Base-by-base conservation (phyloP, 345 rosid genomes). In the Aegle marmelos region DNA sequence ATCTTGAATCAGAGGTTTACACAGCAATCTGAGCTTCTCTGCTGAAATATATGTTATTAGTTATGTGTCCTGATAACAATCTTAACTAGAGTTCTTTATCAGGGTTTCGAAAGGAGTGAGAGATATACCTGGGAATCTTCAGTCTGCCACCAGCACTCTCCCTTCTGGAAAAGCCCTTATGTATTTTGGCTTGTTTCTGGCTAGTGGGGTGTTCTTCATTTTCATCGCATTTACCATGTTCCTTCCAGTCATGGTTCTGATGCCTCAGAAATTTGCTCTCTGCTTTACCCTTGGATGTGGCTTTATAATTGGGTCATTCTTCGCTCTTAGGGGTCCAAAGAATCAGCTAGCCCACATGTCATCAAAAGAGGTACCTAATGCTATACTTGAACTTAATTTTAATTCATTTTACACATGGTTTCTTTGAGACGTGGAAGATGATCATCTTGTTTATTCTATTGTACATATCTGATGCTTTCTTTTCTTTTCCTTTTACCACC, bases 241-340 rank as follows among this genome's bases (percentile, higher is more conserved):
- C 83, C 99, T 96, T 72, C 98, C 99, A 0, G 89, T 94, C 78
- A 93, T 94, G 90, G 99, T 94, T 67, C 63, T 96, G 74, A 85
- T 92, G 91, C 97, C 99, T 30, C 97, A 96, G 92, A 96, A 94
- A 70, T 96, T 96, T 72, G 95, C 98, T 33, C 89, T 91, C 73
- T 94, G 97, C 86, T 94, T 96, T 81, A 94, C 98, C 34, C 78
- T 94, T 36, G 99, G 99, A 50, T 92, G 97, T 82, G 83, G 86
- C 72, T 90, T 95, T 75, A 95, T 94, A 76, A 88, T 94, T 67
- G 94, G 91, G 10, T 92, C 98, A 4, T 94, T 96, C 84, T 94
- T 94, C 19, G 94, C 97, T 27, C 94, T 96, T 72, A 90, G 92
- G 82, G 99, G 97, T 79, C 94, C 99, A 22, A 81, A 81, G 87